Percentiles rank a stretch among this genome's conserved stretches.
phyloP scores from a whole-genome alignment of 768 basidiomycete species.

The Amanita pallidorosea region DNA sequence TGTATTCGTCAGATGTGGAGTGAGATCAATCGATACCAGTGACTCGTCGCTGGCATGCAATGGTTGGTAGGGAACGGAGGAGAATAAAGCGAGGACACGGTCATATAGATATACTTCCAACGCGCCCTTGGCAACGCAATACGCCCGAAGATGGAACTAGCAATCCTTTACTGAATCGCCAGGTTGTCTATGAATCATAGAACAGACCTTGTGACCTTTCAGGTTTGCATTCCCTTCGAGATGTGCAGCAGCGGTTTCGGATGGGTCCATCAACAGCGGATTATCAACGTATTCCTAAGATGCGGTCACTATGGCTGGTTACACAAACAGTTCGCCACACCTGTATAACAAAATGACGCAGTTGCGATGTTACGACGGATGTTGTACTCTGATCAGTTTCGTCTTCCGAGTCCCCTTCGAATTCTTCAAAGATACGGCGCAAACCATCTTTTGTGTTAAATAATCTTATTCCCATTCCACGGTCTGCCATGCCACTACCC shows the following conservation, averaged over 20 bases:
- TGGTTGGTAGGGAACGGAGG: slow-evolving; percentile 52
- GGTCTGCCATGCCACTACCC: slow-evolving; percentile 79
- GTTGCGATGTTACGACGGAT: slow-evolving; percentile 70
- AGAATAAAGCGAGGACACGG: slow-evolving; percentile 82
- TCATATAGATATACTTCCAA: slow-evolving; percentile 74
- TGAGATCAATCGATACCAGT: slow-evolving; percentile 35
- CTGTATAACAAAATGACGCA: slow-evolving; percentile 95
- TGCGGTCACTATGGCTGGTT: not conserved
- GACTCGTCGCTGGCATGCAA: slow-evolving; percentile 27
- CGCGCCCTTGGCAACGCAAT: slow-evolving; percentile 70
- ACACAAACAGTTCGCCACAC: slow-evolving; percentile 24
- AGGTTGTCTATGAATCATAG: not conserved
- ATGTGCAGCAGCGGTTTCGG: slow-evolving; percentile 22
- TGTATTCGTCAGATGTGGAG: slow-evolving; percentile 86
- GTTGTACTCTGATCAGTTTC: slow-evolving; percentile 32
- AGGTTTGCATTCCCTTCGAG: slow-evolving; percentile 10
- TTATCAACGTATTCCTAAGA: slow-evolving; percentile 73
- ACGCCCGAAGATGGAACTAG: slow-evolving; percentile 91
- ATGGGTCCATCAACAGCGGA: slow-evolving; percentile 73
- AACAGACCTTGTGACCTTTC: slow-evolving; percentile 50
- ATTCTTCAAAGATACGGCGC: slow-evolving; percentile 66
- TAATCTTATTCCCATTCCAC: slow-evolving; percentile 88
- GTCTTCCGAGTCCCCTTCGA: slow-evolving; percentile 47
- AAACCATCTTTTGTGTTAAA: slow-evolving; percentile 73
- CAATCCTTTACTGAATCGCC: not conserved